Percentiles rank a stretch among this genome's conserved stretches.
phyloP scores from a whole-genome alignment of 305 asterid species.

The Rubia balearica region DNA sequence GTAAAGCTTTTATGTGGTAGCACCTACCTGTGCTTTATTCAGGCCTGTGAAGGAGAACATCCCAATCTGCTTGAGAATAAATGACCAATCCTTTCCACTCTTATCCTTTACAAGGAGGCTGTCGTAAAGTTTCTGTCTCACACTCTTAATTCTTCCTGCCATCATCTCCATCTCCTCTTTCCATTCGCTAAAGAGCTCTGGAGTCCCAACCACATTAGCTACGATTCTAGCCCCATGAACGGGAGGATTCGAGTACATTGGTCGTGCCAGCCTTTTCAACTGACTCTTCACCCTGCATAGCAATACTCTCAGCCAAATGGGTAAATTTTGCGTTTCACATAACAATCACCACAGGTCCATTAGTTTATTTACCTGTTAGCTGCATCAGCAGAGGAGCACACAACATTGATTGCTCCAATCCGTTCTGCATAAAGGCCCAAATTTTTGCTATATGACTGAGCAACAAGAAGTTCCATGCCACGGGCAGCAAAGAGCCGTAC shows the following conservation, averaged over 20 bases:
- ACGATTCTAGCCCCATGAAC: conserved; percentile 91
- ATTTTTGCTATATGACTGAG: conserved; percentile 95
- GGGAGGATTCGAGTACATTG: conserved; percentile 98
- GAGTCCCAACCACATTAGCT: conserved; percentile 78
- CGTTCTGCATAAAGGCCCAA: conserved; percentile 94
- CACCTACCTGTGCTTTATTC: conserved; percentile 71
- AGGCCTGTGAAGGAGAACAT: conserved; percentile 98
- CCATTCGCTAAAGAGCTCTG: conserved; percentile 81
- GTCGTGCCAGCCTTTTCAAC: conserved; percentile 85
- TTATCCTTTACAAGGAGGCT: conserved; percentile 57
- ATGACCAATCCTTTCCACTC: conserved; percentile 94
- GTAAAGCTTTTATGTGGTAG: neutral
- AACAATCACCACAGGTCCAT: neutral
- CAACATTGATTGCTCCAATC: conserved; percentile 91
- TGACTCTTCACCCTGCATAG: conserved; percentile 72
- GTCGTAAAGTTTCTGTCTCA: conserved; percentile 65
- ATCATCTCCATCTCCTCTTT: conserved; percentile 87
- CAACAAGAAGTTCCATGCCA: conserved; percentile 87
- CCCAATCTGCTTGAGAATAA: conserved; percentile 81
- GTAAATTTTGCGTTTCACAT: neutral
- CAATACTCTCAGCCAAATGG: neutral
- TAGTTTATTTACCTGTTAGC: conserved; percentile 56
- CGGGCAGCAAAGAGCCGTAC: conserved; percentile 90
- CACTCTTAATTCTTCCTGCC: conserved; percentile 95
- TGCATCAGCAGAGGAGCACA: conserved; percentile 73